These are phyloP conservation scores for Hygrocybe punicea DNA, from an alignment of 768 basidiomycete species.

Conservation along the genomic window DNA sequence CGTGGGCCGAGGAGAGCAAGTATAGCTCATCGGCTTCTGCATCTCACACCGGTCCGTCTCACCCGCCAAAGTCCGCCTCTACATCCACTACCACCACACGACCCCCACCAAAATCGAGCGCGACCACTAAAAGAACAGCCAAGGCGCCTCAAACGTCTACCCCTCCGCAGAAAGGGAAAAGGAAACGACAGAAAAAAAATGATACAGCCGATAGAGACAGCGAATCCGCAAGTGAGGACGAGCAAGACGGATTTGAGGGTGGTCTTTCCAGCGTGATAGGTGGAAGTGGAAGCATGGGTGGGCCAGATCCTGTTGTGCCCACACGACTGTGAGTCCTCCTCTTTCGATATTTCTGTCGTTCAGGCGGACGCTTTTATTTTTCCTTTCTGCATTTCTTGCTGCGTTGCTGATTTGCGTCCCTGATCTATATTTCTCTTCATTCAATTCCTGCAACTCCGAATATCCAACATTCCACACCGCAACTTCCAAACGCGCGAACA, in stretches of 20 bases:
- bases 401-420: too few species aligned
- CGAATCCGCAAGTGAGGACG: conserved; percentile 2
- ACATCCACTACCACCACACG: not conserved
- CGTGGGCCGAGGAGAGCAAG: conserved; percentile 3
- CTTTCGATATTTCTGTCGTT: not conserved
- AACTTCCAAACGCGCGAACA: too few species aligned
- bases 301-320: not conserved
- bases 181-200: conserved; percentile 5
- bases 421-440: not conserved
- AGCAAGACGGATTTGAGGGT: not conserved
- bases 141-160: not conserved
- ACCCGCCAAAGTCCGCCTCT: not conserved
- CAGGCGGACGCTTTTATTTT: not conserved
- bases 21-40: not conserved
- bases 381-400: not conserved
- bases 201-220: not conserved
- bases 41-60: not conserved
- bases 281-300: not conserved
- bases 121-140: not conserved
- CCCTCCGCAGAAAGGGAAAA: conserved; percentile 1
- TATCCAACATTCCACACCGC: too few species aligned
- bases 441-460: too few species aligned
- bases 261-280: not conserved
- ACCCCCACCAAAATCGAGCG: not conserved
- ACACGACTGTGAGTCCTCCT: conserved; percentile 3